phyloP scores from a whole-genome alignment of 345 rosid species.

The Jatropha curcas region DNA sequence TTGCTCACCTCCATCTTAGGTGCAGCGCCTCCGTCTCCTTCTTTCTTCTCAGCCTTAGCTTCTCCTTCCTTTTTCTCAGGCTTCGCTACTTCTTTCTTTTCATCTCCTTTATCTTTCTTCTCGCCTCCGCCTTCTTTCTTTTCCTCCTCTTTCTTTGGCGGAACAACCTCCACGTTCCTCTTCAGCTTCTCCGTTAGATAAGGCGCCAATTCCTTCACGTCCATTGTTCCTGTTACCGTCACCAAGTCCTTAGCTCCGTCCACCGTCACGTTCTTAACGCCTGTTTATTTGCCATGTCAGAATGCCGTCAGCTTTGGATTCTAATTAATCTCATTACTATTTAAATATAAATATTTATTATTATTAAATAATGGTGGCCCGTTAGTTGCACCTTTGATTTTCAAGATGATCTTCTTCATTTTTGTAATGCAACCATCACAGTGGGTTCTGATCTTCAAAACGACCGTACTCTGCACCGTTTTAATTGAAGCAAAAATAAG shows the following conservation, averaged over 20 bases:
- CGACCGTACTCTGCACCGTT: conserved; percentile 40
- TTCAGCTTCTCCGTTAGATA: conserved; percentile 57
- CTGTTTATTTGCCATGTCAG: conserved; percentile 40
- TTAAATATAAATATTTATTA: background rate
- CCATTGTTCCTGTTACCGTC: conserved; percentile 72
- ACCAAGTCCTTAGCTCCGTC: conserved; percentile 67
- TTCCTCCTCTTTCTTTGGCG: conserved; percentile 47
- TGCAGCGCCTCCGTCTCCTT: conserved; percentile 11
- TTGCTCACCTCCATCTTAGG: conserved; percentile 36
- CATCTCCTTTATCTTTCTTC: too few relatives aligned
- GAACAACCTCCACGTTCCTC: conserved; percentile 65
- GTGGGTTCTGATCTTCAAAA: conserved; percentile 41
- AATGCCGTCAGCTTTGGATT: conserved; percentile 1
- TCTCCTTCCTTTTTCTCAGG: conserved; percentile 27
- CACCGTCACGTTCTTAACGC: conserved; percentile 55
- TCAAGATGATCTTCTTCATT: conserved; percentile 29
- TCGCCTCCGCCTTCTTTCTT: conserved; percentile 31
- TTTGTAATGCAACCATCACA: conserved; percentile 47
- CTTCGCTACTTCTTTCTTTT: conserved; percentile 34
- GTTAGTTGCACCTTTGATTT: conserved; percentile 32
- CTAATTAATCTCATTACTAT: background rate
- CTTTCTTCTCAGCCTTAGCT: conserved; percentile 17
- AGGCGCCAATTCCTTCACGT: conserved; percentile 52
- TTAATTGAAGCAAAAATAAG: background rate
- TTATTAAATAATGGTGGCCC: too few relatives aligned